Conservation (phyloP, 202 grass and related monocot genomes). For the Panicum hallii region DNA sequence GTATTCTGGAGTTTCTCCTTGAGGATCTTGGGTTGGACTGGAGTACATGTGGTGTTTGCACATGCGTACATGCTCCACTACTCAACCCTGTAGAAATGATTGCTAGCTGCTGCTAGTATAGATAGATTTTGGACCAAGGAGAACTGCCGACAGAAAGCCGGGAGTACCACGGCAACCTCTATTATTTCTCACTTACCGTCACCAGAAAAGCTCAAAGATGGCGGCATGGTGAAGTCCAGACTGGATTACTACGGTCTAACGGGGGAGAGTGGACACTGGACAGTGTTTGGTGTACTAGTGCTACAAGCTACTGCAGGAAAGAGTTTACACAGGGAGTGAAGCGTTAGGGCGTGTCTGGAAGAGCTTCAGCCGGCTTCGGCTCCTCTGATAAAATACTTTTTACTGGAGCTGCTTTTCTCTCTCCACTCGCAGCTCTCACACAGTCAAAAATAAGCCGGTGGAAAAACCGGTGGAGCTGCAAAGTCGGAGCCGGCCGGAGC, state of each 20-base stretch:
- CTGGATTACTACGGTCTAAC: neutral
- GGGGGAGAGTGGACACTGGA: no score
- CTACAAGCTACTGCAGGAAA: neutral
- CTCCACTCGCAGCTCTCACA: no score
- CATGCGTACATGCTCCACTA: neutral
- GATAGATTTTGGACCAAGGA: neutral
- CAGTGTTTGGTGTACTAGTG: neutral
- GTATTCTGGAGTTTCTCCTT: neutral
- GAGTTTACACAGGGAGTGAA: neutral
- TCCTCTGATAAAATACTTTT: no score
- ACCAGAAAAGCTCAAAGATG: neutral
- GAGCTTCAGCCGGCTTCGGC: no score
- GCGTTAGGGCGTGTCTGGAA: no score
- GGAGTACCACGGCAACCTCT: neutral
- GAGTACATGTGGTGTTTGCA: neutral
- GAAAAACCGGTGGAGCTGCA: no score
- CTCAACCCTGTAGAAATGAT: slow-evolving; percentile 11
- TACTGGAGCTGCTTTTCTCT: no score
- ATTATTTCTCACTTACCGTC: neutral
- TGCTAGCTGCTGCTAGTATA: neutral
- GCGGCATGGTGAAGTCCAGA: neutral
- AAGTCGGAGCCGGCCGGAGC: no score
- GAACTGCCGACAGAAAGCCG: neutral
- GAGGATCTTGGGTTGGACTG: neutral
- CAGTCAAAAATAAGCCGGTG: no score